Percentiles rank a stretch among this genome's conserved stretches.
These are phyloP conservation scores for Lolium perenne DNA, from an alignment of 176 grass and related monocot species.

Conservation along the genomic window DNA sequence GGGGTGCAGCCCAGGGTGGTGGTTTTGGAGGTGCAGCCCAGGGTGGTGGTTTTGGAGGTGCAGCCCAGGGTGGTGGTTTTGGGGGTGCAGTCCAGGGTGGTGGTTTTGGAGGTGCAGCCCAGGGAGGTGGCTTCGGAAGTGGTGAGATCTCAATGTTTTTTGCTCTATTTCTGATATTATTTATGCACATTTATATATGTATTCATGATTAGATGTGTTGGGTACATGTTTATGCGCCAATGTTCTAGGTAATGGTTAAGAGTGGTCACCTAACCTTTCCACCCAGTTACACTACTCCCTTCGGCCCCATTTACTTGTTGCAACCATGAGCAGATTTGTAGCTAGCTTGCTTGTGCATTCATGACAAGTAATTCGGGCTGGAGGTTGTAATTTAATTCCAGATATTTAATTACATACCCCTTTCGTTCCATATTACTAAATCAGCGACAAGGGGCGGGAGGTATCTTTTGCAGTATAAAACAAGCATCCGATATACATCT, in stretches of 20 bases:
- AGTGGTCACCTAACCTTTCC: neutral
- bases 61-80: constrained; percentile 53
- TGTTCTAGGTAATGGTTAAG: neutral
- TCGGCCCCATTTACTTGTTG: no score
- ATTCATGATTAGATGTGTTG: constrained; percentile 39
- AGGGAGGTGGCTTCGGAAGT: constrained; percentile 58
- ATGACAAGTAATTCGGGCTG: no score
- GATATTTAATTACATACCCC: neutral
- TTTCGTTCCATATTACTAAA: no score
- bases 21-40: constrained; percentile 48
- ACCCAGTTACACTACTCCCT: neutral
- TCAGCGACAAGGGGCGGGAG: no score
- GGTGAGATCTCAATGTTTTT: constrained; percentile 41
- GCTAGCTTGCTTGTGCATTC: no score
- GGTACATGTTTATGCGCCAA: neutral
- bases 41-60: constrained; percentile 47
- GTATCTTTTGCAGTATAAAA: neutral
- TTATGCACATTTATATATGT: constrained; percentile 4
- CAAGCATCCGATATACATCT: neutral
- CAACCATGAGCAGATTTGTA: no score
- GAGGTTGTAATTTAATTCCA: neutral
- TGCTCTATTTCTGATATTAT: constrained; percentile 33
- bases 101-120: constrained; percentile 45
- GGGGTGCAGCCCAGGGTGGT: constrained; percentile 49
- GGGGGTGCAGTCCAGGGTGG: constrained; percentile 30